Base-by-base conservation (phyloP, 495 filamentous ascomycete species). In the Aspergillus nanangensis region DNA sequence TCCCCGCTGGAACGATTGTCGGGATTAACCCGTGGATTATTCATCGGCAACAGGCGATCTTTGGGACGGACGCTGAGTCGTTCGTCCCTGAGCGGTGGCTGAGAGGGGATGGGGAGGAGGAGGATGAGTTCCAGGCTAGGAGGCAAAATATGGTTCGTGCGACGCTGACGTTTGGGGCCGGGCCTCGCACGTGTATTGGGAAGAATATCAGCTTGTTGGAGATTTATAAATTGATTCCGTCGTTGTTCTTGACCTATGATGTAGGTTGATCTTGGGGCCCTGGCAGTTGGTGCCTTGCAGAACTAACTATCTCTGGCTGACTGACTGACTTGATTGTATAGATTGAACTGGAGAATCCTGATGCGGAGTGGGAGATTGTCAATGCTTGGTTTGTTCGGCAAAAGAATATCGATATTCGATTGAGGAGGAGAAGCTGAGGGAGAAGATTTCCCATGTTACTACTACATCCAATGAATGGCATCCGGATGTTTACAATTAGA, bases 191-290 rank as follows among this genome's bases (percentile, higher is more conserved):
- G 1, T 88, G 84, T 52, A 80, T 86, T 37, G 84, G 84, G 4
- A 79, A 79, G 77, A 88, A 91, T 51, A 88, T 93, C 47, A 81
- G 78, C 20, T 55, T 90, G 53, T 55, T 88, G 61, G 88, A 91
- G 75, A 84, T 91, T 46, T 84, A 87, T 51, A 93, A 93, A 70
- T 55, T 91, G 33, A 75, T 90, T 15, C 88, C 87, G 75, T 46
- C 69, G 91, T 51, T 58, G 90, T 21, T 24, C 40, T 37, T 32
- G 9, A 8, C 19, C 13, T 25, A 8, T 17, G 1, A 13, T 42
- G 5, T 19, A 8, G 39, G 20, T n/a, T n/a, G n/a, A n/a, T n/a
- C n/a, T n/a, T n/a, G n/a, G n/a, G n/a, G n/a, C n/a, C n/a, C n/a
- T n/a, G n/a, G n/a, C n/a, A n/a, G n/a, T n/a, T n/a, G n/a, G n/a